Percentiles rank a stretch among this genome's conserved stretches.
phyloP scores from a whole-genome alignment of 495 filamentous ascomycete genomes.

The Staphylotrichum longicolle region DNA sequence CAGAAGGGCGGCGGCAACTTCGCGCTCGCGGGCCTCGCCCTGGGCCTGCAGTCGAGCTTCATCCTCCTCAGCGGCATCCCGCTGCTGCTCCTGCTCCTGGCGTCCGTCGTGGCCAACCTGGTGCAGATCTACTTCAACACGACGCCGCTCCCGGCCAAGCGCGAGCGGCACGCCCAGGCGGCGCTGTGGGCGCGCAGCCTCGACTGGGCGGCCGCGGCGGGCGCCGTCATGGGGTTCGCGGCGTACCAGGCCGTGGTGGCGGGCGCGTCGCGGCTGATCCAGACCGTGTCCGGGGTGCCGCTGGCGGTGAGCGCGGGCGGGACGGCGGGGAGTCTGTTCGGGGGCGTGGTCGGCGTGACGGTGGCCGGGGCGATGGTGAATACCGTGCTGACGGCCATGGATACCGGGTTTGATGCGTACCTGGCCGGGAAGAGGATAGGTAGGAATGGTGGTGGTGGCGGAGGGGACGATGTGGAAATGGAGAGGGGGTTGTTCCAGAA shows the following conservation, averaged over 20 bases:
- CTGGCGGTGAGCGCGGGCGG: slow-evolving; percentile 12
- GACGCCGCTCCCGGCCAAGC: neutral
- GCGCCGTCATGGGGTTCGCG: slow-evolving; percentile 12
- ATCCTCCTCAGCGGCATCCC: slow-evolving; percentile 26
- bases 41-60: slow-evolving; percentile 26
- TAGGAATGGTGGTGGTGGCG: slow-evolving; percentile 2
- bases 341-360: slow-evolving; percentile 22
- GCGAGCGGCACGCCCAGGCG: slow-evolving; percentile 25
- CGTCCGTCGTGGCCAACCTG: slow-evolving; percentile 24
- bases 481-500: slow-evolving; percentile 13
- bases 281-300: slow-evolving; percentile 14
- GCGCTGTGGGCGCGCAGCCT: slow-evolving; percentile 29
- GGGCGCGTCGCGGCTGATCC: slow-evolving; percentile 21
- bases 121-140: slow-evolving; percentile 25
- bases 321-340: slow-evolving; percentile 26
- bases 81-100: slow-evolving; percentile 23
- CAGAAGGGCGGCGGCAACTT: slow-evolving; percentile 25
- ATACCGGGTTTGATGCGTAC: slow-evolving; percentile 21
- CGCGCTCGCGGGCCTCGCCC: slow-evolving; percentile 23
- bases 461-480: neutral
- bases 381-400: slow-evolving; percentile 24
- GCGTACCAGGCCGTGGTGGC: slow-evolving; percentile 16
- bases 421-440: slow-evolving; percentile 9
- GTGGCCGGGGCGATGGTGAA: slow-evolving; percentile 27
- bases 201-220: slow-evolving; percentile 32